Base-by-base conservation (phyloP, 2,329 filamentous ascomycete species). In the Aspergillus amoenus region DNA sequence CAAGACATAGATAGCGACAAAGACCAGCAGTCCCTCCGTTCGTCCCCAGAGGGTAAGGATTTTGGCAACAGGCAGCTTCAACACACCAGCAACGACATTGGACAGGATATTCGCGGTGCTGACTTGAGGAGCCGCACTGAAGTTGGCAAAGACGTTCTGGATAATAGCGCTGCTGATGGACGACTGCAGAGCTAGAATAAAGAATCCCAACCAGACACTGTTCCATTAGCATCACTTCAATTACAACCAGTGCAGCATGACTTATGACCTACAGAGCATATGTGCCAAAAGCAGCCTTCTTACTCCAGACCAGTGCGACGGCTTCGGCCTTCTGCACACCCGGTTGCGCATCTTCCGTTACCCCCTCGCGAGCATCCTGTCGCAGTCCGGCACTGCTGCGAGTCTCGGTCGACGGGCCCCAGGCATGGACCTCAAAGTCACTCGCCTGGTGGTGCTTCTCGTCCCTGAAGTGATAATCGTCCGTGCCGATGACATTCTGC, bases 31-130 rank as follows among this genome's bases (percentile, higher is more conserved):
- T n/a, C 82, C 85, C 65, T 86, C 80, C 0, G 83, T 78, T 44
- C 86, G 83, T 37, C 85, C 86, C 79, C 82, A 88, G 21, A 86
- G 73, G 68, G 88, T 83, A 50, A 88, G 74, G 3, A 85, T 76
- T 67, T 87, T 88, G 53, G 84, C 84, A 18, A 86, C 76, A 1
- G 85, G 82, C n/a, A 88, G 76, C 66, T 85, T 85, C 46, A 82
- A 74, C 34, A 86, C 76, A 22, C 83, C 85, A 34, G 79, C 80
- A 32, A 88, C 81, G 41, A 87, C 73, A 56, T 72, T 79, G 13
- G 82, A 74, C 39, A 88, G 74, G 59, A 87, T 82, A 47, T 75
- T 73, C 15, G 83, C 81, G 2, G 83, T 81, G 3, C 15, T 81
- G 70, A 51, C 79, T 73, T 66, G 83, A 63, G 47, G 83, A 76